phyloP scores from a whole-genome alignment of 2,329 filamentous ascomycete genomes.

The Sporothrix brunneoviolacea region DNA sequence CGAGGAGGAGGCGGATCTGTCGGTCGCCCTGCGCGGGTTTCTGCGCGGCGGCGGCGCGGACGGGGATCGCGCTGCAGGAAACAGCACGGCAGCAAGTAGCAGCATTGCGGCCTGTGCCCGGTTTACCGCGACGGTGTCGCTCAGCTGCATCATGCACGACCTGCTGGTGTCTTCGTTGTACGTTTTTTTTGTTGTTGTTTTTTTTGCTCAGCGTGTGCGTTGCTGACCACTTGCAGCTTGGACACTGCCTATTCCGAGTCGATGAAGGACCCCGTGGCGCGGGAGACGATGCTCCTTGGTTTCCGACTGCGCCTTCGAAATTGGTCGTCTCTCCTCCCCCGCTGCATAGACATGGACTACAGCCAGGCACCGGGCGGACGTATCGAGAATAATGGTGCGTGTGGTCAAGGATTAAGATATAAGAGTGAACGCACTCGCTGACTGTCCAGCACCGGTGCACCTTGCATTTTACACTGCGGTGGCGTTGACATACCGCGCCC shows the following conservation, averaged over 20 bases:
- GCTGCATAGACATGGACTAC: constrained; percentile 27
- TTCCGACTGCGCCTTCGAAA: constrained; percentile 27
- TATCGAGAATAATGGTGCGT: constrained; percentile 18
- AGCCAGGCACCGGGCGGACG: neutral
- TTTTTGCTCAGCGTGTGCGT: neutral
- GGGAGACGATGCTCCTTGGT: constrained; percentile 18
- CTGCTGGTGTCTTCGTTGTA: constrained; percentile 21
- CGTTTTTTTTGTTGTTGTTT: neutral
- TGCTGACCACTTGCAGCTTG: neutral
- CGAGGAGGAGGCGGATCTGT: constrained; percentile 30
- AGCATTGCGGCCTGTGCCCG: too few relatives aligned
- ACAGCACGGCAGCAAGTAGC: too few relatives aligned
- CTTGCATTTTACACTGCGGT: constrained; percentile 36
- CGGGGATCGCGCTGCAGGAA: too few relatives aligned
- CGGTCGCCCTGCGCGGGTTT: constrained; percentile 23
- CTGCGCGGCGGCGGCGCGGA: too few relatives aligned
- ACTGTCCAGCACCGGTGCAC: constrained; percentile 30
- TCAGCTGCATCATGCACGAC: constrained; percentile 27
- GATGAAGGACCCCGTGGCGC: constrained; percentile 16
- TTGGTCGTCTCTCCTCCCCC: constrained; percentile 31
- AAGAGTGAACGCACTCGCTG: too few relatives aligned
- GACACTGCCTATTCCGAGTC: constrained; percentile 16
- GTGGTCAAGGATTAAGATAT: too few relatives aligned
- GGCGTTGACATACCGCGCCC: constrained; percentile 35
- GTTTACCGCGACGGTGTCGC: constrained; percentile 30